Percentiles rank a stretch among this genome's conserved stretches.
phyloP scores from a whole-genome alignment of 208 protist genomes.

The Trypanosoma vivax region DNA sequence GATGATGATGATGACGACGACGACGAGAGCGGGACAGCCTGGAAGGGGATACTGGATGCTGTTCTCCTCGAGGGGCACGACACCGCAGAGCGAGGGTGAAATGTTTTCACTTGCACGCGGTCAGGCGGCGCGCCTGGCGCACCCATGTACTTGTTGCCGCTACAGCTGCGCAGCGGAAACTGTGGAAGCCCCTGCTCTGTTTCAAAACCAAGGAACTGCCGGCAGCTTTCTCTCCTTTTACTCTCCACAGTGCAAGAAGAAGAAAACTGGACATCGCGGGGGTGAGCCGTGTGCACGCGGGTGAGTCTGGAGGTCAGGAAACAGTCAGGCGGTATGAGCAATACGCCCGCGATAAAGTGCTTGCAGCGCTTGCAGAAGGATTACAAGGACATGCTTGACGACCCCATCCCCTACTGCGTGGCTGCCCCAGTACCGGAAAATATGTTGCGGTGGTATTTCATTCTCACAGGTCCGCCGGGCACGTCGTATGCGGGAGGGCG shows the following conservation, averaged over 20 bases:
- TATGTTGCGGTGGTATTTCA: slow-evolving; percentile 96
- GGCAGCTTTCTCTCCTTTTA: too few species aligned
- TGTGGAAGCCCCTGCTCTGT: too few species aligned
- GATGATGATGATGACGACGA: slow-evolving; percentile 26
- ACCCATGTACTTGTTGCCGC: too few species aligned
- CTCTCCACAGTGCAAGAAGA: too few species aligned
- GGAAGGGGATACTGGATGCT: slow-evolving; percentile 7
- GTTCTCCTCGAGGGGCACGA: slow-evolving; percentile 1
- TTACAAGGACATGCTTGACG: slow-evolving; percentile 25
- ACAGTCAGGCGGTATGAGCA: slow-evolving; percentile 3
- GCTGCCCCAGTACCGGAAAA: slow-evolving; percentile 60
- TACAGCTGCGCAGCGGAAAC: too few species aligned
- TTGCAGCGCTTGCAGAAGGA: slow-evolving; percentile 53
- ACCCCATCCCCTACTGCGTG: slow-evolving; percentile 24
- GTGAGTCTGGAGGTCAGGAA: neutral
- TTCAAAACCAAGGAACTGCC: too few species aligned
- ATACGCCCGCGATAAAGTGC: slow-evolving; percentile 21
- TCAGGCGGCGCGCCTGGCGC: too few species aligned
- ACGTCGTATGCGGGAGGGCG: slow-evolving; percentile 91
- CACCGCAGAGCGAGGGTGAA: too few species aligned
- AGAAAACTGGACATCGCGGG: too few species aligned
- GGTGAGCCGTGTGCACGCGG: too few species aligned
- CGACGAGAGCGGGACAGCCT: slow-evolving; percentile 5
- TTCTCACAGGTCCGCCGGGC: slow-evolving; percentile 88
- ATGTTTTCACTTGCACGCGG: too few species aligned